Evolutionary conservation across 164 flowering plant species (phyloP), one percentile per base, ranked within the genome.

Genomic region (Umbilicus rupestris): DNA sequence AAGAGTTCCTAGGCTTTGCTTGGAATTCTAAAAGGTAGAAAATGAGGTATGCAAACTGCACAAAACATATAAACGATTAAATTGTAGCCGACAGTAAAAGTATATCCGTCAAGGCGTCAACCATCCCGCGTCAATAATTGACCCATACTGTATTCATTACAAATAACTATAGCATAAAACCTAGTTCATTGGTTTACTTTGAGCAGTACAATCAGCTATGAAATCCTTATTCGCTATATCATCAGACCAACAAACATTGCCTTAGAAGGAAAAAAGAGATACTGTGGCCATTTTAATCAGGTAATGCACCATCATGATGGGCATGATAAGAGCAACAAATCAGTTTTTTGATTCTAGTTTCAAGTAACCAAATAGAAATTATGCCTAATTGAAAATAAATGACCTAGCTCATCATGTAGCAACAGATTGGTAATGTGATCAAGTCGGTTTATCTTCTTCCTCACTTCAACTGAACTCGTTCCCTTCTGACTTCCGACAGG

Each of bases 1-100:
- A 50, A 50, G 57, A 1, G 28, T 50, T 50, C 55, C 46, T 57
- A 20, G 39, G 69, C 65, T 45, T 46, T 37, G 63, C 68, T 29
- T 63, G 28, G 26, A 64, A 31, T 17, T 6, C 68, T 39, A 5
- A 15, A 66, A 50, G 28, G 28, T 20, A 7, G 29, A 28, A 20
- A 50, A 22, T 6, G 57, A 50, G 22, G 29, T 50, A 22, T 24
- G 14, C 57, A 20, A 50, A 20, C 57, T 20, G 57, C 57, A 50
- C 2, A 35, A 50, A 50, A 50, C 28, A 50, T 12, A 50, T 7
- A 50, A 47, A 47, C 12, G 22, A 2, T 50, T 22, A 50, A 12
- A 50, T 22, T 24, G 29, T 22, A 20, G 28, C 8, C 1, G 49
- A 50, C 28, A 1, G 14, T 2, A 9, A 7, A 50, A 20, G 12